Conservation (phyloP, 2,329 filamentous ascomycete genomes). For the Neospermospora avenae region DNA sequence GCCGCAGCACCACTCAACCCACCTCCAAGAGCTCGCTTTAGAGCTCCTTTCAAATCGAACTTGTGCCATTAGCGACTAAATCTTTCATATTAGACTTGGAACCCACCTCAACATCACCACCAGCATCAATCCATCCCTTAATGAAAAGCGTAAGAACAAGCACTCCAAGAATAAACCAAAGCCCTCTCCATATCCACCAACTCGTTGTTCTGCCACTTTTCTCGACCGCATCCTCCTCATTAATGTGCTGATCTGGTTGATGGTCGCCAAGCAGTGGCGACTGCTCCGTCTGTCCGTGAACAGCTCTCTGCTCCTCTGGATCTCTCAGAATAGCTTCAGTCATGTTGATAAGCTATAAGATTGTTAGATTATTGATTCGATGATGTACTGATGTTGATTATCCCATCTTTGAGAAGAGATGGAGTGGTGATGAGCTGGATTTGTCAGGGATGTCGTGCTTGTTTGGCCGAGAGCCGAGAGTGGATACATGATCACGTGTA, state of each 20-base stretch:
- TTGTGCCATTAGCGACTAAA: slow-evolving; percentile 21
- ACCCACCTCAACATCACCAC: slow-evolving; percentile 39
- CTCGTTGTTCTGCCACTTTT: slow-evolving; percentile 13
- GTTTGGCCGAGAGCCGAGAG: not conserved
- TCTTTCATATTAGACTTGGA: not conserved
- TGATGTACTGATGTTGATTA: not conserved
- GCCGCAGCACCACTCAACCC: slow-evolving; percentile 47
- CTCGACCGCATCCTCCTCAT: slow-evolving; percentile 15
- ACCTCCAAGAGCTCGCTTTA: slow-evolving; percentile 44
- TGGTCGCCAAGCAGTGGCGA: slow-evolving; percentile 28
- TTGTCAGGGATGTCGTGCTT: slow-evolving; percentile 3
- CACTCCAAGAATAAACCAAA: slow-evolving; percentile 37
- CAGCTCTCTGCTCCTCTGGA: not conserved
- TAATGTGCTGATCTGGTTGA: slow-evolving; percentile 7
- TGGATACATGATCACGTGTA: not conserved
- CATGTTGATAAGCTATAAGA: not conserved
- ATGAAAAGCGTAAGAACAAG: slow-evolving; percentile 40
- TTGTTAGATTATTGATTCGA: not conserved
- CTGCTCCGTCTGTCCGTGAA: slow-evolving; percentile 21
- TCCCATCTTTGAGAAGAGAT: not conserved
- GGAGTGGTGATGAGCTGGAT: slow-evolving; percentile 1
- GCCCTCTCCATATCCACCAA: slow-evolving; percentile 38
- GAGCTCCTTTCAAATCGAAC: slow-evolving; percentile 45
- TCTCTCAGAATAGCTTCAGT: not conserved
- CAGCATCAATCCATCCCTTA: slow-evolving; percentile 45